phyloP scores from a whole-genome alignment of 495 filamentous ascomycete genomes.

The Penicillium paxilli region DNA sequence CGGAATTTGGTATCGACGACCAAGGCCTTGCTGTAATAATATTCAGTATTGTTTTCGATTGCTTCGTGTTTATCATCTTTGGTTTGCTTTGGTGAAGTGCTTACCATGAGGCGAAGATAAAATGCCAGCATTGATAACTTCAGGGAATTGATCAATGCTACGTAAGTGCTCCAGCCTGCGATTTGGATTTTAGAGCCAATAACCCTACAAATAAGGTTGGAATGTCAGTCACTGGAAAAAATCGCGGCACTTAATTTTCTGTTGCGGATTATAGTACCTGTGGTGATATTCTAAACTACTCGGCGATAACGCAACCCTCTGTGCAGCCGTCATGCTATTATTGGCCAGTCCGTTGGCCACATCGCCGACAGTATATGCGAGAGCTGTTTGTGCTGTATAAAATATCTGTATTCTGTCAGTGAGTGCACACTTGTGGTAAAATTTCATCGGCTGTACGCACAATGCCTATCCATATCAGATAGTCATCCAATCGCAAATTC shows the following conservation, averaged over 20 bases:
- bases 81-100: neutral
- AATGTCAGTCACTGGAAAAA: neutral
- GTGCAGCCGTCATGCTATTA: constrained; percentile 47
- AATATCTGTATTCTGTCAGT: constrained; percentile 24
- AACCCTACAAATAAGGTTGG: constrained; percentile 34
- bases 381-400: constrained; percentile 35
- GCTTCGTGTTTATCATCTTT: neutral
- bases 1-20: constrained; percentile 37
- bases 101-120: constrained; percentile 54
- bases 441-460: constrained; percentile 30
- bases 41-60: neutral
- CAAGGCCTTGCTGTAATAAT: constrained; percentile 30
- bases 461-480: constrained; percentile 50
- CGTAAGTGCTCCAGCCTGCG: constrained; percentile 53
- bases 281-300: constrained; percentile 34
- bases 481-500: constrained; percentile 50
- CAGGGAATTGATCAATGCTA: constrained; percentile 49
- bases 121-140: constrained; percentile 56
- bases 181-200: constrained; percentile 55
- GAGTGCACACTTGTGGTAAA: constrained; percentile 1
- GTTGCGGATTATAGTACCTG: constrained; percentile 15
- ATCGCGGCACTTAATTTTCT: neutral
- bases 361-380: constrained; percentile 33
- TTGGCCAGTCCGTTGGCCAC: constrained; percentile 48
- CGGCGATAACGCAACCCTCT: constrained; percentile 39